Evolutionary conservation across 225 moss, liverwort and hornwort species (phyloP), one percentile per base, ranked within the genome.

Genomic region (Antitrichia curtipendula): DNA sequence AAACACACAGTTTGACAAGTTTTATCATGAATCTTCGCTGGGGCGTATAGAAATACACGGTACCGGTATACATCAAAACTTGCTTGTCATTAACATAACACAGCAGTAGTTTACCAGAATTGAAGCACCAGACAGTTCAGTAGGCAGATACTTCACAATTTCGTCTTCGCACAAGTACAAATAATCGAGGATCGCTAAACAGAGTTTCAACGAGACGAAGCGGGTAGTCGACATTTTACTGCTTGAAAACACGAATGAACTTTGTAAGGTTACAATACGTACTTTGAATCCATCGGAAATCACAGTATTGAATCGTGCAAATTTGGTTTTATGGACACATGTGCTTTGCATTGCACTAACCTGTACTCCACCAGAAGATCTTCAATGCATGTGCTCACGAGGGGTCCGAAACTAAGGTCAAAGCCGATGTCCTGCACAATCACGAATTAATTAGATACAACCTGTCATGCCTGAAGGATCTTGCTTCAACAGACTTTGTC

Each of bases 391-490:
- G 80, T 68, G 87, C 71, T 87, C 20, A 89, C 81, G 10, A 92
- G 91, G 85, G 87, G 85, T 88, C 86, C 78, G 13, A 83, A 83
- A 61, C 76, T 45, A 32, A 91, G 64, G 47, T 90, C 81, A 57
- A 90, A 91, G 68, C 88, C 77, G 50, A 94, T 88, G 32, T 85
- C 84, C 92, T 94, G 85, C 88, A 88, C 58, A 78, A 18, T 59
- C 64, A 75, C 74, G 47, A 49, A 57, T 64, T 75, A 49, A 57
- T 64, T 75, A 22, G 34, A 75, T 29, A 20, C 29, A 31, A 73
- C 41, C n/a, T 28, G 28, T 13, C n/a, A 57, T 72, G 34, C 38
- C 60, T 25, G 40, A 38, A 75, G 76, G 58, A 32, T 50, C 68
- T 36, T 59, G 56, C 77, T 58, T 61, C 25, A 72, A 34, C 29